Percentiles rank a stretch among this genome's conserved stretches.
Conservation (phyloP, 225 moss, liverwort and hornwort genomes). For the Bryoerythrophyllum caledonicum region DNA sequence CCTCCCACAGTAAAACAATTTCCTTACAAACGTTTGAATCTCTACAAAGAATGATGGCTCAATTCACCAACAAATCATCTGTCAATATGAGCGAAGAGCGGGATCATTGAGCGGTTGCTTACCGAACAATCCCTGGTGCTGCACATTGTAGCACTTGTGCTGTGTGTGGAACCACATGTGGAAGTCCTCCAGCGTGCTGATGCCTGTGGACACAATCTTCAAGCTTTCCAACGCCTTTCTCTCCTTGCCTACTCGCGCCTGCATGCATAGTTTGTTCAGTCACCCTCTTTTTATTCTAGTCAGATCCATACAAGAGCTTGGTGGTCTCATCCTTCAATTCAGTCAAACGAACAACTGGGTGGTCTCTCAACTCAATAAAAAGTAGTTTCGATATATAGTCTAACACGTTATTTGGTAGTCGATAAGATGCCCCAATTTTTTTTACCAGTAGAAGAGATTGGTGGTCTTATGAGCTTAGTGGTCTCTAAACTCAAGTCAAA, state of each 20-base stretch:
- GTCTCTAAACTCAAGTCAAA: too few relatives aligned
- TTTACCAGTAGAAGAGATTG: too few relatives aligned
- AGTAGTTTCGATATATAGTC: too few relatives aligned
- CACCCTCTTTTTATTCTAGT: too few relatives aligned
- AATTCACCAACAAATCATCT: background rate
- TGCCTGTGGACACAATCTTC: constrained; percentile 27
- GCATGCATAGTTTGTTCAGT: background rate
- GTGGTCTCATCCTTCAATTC: too few relatives aligned
- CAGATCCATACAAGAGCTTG: too few relatives aligned
- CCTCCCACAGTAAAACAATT: background rate
- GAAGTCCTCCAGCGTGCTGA: constrained; percentile 43
- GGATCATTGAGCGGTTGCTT: constrained; percentile 45
- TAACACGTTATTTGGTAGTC: too few relatives aligned
- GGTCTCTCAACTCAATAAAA: too few relatives aligned
- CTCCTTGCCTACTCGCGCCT: constrained; percentile 52
- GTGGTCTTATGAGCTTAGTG: too few relatives aligned
- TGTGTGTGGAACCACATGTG: constrained; percentile 55
- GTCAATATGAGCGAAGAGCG: constrained; percentile 49
- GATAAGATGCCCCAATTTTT: too few relatives aligned
- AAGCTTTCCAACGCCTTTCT: constrained; percentile 42
- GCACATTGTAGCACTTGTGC: constrained; percentile 52
- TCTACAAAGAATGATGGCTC: constrained; percentile 16
- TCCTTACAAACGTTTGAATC: background rate
- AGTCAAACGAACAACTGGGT: too few relatives aligned
- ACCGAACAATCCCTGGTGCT: constrained; percentile 48